Evolutionary conservation across 306 rosid species (phyloP), one percentile per base, ranked within the genome.

Genomic region (Boehmeria nivea): DNA sequence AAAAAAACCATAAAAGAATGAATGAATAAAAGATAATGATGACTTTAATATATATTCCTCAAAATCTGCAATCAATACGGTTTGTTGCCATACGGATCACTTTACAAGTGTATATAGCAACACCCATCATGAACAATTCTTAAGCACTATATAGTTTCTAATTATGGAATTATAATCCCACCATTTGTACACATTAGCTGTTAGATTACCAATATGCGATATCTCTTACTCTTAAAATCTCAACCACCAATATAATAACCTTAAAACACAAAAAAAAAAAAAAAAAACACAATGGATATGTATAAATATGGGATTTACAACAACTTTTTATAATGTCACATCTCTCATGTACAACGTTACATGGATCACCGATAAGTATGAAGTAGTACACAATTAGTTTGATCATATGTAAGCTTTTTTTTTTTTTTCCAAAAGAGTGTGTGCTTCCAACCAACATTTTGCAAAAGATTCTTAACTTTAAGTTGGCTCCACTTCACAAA

Each of bases 401-500:
- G 61, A 57, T 37, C 14, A 31, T 52, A 51, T 27, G 26, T 27
- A 53, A 2, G 13, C 6, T 22, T 50, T 19, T 13, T n/a, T 22
- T 25, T 15, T 31, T 59, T 33, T 15, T 42, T 31, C 45, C 57
- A 26, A 31, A 4, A 31, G 36, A 45, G 43, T 72, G 77, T 51
- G 66, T 59, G 80, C 43, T 66, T 59, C 66, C 43, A 75, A 71
- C 73, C 57, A 76, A 77, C 61, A 65, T 64, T 76, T 73, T 49
- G 73, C 31, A 61, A 73, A 79, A 81, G 85, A 83, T 83, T 78
- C 88, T 71, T 49, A 81, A 59, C 75, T 58, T 75, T 48, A 44
- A 31, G 45, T 58, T 65, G 97, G 83, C 83, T 81, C 95, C 94
- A 74, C 81, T 22, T 42, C 73, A 59, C 69, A 51, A 46, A 71